Evolutionary conservation across 345 rosid species (phyloP), one percentile per base, ranked within the genome.

Genomic region (Physaria fendleri): DNA sequence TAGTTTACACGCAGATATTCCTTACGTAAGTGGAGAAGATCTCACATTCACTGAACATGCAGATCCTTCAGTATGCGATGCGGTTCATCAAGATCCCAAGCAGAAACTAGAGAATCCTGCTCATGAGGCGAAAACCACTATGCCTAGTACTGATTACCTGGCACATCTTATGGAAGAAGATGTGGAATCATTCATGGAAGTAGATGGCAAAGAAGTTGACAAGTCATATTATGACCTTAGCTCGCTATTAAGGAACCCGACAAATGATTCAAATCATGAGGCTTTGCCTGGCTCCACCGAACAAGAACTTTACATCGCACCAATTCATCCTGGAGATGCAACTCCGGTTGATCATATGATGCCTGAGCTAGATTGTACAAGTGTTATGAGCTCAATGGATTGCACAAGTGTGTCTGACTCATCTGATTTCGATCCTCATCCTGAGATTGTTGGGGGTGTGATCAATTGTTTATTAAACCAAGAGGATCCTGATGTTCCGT

Each of bases 401-500:
- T 59, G 54, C 41, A 68, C 45, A 61, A 46, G 47, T 24, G 59
- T 50, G 25, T 27, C 64, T 13, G 56, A 70, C 59, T 37, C 72
- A 24, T 40, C 52, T 40, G 64, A 24, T 25, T 40, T 74, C 16
- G 64, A 73, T 42, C 65, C 65, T 62, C 77, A 60, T 51, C 79
- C 77, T 63, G 85, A 82, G 71, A 35, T 51, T 18, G 64, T 51
- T 51, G 69, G 16, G 51, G 81, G 76, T 65, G 62, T 65, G 37
- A 69, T 73, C 68, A 39, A 53, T 59, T 88, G 97, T 72, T 16
- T 41, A 33, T 54, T 89, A 71, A 86, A 76, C 76, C 66, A 57
- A 34, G 95, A 89, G 73, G 89, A 89, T 63, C 80, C 79, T 18
- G 91, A 89, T 59, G 65, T 93, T 72, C 95, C 99, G 42, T 72